Conservation (phyloP, 768 basidiomycete species). For the Psilocybe sp. region DNA sequence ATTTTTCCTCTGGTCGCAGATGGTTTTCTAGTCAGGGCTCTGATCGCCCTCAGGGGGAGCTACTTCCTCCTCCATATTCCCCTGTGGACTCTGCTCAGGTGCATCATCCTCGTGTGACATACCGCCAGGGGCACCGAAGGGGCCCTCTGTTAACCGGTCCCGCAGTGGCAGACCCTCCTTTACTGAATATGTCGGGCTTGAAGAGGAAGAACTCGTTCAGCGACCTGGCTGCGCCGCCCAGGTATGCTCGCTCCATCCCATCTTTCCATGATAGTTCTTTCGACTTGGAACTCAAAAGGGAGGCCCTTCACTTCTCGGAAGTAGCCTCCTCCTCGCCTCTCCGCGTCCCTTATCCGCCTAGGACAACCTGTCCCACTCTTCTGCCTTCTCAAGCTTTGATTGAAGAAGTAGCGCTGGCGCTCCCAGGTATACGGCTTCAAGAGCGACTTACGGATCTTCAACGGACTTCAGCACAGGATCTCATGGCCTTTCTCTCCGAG, state of each 20-base stretch:
- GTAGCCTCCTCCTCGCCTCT: constrained; percentile 12
- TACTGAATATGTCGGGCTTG: constrained; percentile 1
- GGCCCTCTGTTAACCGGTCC: too few species aligned
- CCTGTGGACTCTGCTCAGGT: constrained; percentile 1
- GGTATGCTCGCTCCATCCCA: constrained; percentile 40
- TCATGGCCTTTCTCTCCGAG: constrained; percentile 37
- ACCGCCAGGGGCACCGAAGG: constrained; percentile 10
- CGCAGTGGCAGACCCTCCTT: too few species aligned
- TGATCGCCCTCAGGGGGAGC: constrained; percentile 1
- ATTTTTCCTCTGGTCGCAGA: constrained; percentile 7
- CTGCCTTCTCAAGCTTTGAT: constrained; percentile 19
- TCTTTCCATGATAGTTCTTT: constrained; percentile 44
- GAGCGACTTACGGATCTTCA: constrained; percentile 33
- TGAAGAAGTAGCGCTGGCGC: constrained; percentile 34
- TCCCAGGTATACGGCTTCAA: constrained; percentile 49
- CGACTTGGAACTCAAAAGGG: constrained; percentile 36
- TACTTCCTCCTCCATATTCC: constrained; percentile 13
- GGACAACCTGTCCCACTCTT: constrained; percentile 10
- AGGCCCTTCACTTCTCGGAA: constrained; percentile 26
- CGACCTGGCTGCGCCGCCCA: constrained; percentile 39
- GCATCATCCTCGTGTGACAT: constrained; percentile 3
- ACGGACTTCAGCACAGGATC: constrained; percentile 36
- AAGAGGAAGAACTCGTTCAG: constrained; percentile 35
- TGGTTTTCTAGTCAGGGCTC: constrained; percentile 8
- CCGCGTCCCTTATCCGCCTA: not conserved